A percentile compares a stretch with the other conserved stretches of the same genome.
Evolutionary conservation across 108 stramenopile genomes (phyloP).

Genomic region (Conticribra guillardii): DNA sequence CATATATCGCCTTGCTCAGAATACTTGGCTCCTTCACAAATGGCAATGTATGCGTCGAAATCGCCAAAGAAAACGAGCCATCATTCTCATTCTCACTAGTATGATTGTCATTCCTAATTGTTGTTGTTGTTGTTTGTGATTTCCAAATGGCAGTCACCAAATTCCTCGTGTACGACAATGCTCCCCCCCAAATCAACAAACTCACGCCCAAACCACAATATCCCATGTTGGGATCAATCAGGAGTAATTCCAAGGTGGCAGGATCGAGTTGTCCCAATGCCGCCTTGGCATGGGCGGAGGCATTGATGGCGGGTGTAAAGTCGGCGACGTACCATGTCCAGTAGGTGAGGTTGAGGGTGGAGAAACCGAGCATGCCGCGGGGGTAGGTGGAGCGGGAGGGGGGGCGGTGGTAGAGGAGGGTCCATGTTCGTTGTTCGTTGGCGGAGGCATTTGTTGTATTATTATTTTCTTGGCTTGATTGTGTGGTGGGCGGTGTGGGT

Average conservation of each 20-base stretch:
- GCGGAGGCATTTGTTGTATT: background rate
- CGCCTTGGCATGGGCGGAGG: constrained; percentile 38
- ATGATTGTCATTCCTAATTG: background rate
- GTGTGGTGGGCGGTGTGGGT: background rate
- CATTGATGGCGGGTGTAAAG: constrained; percentile 56
- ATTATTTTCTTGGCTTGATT: background rate
- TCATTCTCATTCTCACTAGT: background rate
- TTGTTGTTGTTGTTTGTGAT: too few relatives aligned
- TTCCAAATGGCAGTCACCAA: constrained; percentile 53
- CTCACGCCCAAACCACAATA: constrained; percentile 51
- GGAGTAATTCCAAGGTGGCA: constrained; percentile 35
- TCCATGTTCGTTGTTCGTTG: constrained; percentile 1
- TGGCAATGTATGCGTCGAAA: constrained; percentile 40
- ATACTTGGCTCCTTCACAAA: constrained; percentile 36
- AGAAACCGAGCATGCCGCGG: constrained; percentile 35
- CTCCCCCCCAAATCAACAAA: constrained; percentile 29
- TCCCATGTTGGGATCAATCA: constrained; percentile 56
- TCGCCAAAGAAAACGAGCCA: constrained; percentile 17
- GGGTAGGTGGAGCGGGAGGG: constrained; percentile 41
- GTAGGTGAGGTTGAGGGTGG: constrained; percentile 49
- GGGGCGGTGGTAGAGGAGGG: constrained; percentile 50
- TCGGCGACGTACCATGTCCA: constrained; percentile 62
- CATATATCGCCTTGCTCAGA: constrained; percentile 18
- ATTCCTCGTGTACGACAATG: constrained; percentile 32
- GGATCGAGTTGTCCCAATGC: constrained; percentile 40